A percentile compares a stretch with the other conserved stretches of the same genome.
Evolutionary conservation across 2,329 filamentous ascomycete genomes (phyloP).

Genomic region (Alternaria triticina): DNA sequence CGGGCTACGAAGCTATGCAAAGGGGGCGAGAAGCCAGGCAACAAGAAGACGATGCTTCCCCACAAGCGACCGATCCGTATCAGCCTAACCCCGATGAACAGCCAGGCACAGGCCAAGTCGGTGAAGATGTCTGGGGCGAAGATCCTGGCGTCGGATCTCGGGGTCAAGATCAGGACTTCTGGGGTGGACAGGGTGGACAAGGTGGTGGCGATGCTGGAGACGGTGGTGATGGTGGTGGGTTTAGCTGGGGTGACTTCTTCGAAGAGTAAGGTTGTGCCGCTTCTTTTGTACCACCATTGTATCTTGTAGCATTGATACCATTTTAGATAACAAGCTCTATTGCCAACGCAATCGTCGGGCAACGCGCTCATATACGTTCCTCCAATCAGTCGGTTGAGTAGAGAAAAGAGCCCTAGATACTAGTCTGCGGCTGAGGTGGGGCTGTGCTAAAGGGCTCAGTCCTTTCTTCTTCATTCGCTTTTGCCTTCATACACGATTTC

Average conservation of each 20-base stretch:
- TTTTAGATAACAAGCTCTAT: background rate
- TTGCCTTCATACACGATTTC: background rate
- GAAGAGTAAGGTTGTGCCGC: slow-evolving; percentile 9
- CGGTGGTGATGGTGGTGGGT: slow-evolving; percentile 28
- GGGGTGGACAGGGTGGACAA: slow-evolving; percentile 30
- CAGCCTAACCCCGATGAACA: slow-evolving; percentile 28
- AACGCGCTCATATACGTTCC: background rate
- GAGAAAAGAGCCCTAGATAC: background rate
- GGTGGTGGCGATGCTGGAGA: slow-evolving; percentile 46
- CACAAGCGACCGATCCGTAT: slow-evolving; percentile 33
- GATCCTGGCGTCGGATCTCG: slow-evolving; percentile 34
- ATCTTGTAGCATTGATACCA: background rate
- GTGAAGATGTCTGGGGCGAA: slow-evolving; percentile 39
- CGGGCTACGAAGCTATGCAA: slow-evolving; percentile 69
- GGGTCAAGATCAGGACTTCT: slow-evolving; percentile 34
- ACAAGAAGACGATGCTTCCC: slow-evolving; percentile 31
- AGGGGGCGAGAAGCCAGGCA: slow-evolving; percentile 50
- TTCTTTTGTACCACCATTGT: slow-evolving; percentile 2
- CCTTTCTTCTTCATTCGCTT: background rate
- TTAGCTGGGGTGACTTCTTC: slow-evolving; percentile 36
- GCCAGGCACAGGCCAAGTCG: slow-evolving; percentile 17
- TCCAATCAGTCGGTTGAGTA: background rate
- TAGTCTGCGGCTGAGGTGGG: background rate
- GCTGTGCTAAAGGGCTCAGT: background rate
- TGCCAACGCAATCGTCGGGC: background rate